Percentiles rank a stretch among this genome's conserved stretches.
phyloP scores from a whole-genome alignment of 2,329 filamentous ascomycete genomes.

The Claviceps maximensis region DNA sequence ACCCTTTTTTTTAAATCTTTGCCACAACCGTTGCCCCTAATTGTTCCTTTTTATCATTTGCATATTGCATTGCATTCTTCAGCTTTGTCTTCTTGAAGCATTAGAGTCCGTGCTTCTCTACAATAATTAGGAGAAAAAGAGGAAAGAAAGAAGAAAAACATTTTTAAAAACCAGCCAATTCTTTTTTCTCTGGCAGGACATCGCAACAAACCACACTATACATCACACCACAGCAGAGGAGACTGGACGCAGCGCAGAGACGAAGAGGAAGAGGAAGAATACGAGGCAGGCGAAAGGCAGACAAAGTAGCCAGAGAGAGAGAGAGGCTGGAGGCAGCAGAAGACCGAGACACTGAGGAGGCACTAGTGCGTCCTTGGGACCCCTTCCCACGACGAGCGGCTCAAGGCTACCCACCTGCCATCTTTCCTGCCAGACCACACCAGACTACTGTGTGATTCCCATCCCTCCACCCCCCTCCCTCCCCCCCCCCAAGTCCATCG shows the following conservation, averaged over 20 bases:
- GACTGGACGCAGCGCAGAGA: too few species aligned
- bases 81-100: neutral
- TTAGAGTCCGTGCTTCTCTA: neutral
- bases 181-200: too few species aligned
- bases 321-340: neutral
- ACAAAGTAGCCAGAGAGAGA: too few species aligned
- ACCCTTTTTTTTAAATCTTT: too few species aligned
- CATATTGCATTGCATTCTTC: neutral
- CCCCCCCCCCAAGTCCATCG: conserved; percentile 3
- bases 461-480: neutral
- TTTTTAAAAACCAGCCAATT: too few species aligned
- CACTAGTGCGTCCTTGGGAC: conserved; percentile 18
- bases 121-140: neutral
- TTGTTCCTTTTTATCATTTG: too few species aligned
- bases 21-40: too few species aligned
- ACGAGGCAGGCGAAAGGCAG: neutral
- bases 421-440: too few species aligned
- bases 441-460: conserved; percentile 4
- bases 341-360: neutral
- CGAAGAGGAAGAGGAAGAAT: too few species aligned
- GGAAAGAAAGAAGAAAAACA: neutral
- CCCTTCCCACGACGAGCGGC: conserved; percentile 22
- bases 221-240: too few species aligned
- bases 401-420: conserved; percentile 13
- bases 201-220: too few species aligned